These are phyloP conservation scores for Schizosaccharomyces pombe DNA, from an alignment of 805 yeast species.

Conservation along the genomic window DNA sequence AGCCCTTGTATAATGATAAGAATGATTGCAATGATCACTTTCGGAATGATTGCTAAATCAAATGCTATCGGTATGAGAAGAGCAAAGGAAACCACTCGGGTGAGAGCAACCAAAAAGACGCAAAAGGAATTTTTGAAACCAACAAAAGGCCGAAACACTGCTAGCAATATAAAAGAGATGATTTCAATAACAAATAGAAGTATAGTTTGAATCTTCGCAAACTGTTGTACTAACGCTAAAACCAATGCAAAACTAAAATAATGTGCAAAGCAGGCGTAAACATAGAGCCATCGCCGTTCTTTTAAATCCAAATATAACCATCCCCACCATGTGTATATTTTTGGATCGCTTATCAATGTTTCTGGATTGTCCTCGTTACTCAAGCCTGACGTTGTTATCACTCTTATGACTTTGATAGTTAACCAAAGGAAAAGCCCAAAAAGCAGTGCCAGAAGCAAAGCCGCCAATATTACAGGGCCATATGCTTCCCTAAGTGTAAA, in stretches of 20 bases:
- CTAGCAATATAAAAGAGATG: conserved; percentile 8
- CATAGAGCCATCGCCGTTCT: conserved; percentile 16
- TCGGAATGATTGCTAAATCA: conserved; percentile 11
- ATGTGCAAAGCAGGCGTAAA: conserved; percentile 11
- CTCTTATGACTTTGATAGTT: conserved; percentile 11
- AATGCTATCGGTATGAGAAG: conserved; percentile 15
- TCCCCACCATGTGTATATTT: conserved; percentile 16
- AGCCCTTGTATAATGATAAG: conserved; percentile 14
- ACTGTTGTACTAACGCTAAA: conserved; percentile 15
- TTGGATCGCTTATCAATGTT: conserved; percentile 12
- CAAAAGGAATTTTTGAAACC: conserved; percentile 14
- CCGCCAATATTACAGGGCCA: conserved; percentile 15
- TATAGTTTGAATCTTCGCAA: conserved; percentile 15
- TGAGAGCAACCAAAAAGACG: conserved; percentile 13
- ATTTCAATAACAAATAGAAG: conserved; percentile 16
- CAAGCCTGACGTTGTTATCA: conserved; percentile 9
- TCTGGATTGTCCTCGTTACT: not conserved
- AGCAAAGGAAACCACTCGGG: conserved; percentile 14
- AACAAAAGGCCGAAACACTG: conserved; percentile 14
- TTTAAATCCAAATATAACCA: conserved; percentile 16
- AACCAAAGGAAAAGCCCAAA: conserved; percentile 11
- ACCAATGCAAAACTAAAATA: conserved; percentile 15
- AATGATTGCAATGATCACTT: conserved; percentile 15
- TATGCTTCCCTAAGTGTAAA: conserved; percentile 15
- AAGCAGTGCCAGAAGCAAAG: conserved; percentile 13